Evolutionary conservation across 495 filamentous ascomycete genomes (phyloP).

Genomic region (Aspergillus olivimuriae): DNA sequence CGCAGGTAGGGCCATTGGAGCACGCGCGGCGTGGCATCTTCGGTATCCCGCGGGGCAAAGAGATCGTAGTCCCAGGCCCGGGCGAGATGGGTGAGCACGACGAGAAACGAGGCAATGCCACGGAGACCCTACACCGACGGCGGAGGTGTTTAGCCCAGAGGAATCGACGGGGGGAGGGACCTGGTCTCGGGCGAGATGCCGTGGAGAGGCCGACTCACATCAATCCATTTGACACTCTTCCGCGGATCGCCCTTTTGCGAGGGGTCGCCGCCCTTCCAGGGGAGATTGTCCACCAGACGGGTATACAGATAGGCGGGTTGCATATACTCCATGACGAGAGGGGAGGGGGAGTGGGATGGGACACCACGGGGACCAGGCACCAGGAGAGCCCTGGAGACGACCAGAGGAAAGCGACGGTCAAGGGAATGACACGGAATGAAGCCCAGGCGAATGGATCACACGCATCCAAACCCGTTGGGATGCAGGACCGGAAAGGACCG

Average conservation of each 20-base stretch:
- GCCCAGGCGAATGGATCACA: background rate
- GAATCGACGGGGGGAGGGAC: background rate
- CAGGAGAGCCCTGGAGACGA: background rate
- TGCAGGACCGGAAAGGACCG: background rate
- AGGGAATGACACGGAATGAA: background rate
- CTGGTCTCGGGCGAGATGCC: background rate
- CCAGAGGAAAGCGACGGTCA: slow-evolving; percentile 1
- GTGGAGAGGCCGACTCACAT: slow-evolving; percentile 39
- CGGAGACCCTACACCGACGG: slow-evolving; percentile 59
- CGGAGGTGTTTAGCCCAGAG: slow-evolving; percentile 1
- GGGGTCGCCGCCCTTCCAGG: slow-evolving; percentile 27
- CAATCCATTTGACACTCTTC: slow-evolving; percentile 65
- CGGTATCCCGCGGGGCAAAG: slow-evolving; percentile 46
- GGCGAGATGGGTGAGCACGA: slow-evolving; percentile 58
- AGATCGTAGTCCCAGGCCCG: slow-evolving; percentile 54
- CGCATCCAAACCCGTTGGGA: background rate
- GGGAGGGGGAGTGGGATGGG: background rate
- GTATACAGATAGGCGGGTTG: slow-evolving; percentile 24
- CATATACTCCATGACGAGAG: slow-evolving; percentile 18
- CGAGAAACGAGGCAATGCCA: slow-evolving; percentile 57
- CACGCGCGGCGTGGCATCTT: slow-evolving; percentile 40
- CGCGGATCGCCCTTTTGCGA: slow-evolving; percentile 30
- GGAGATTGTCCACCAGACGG: slow-evolving; percentile 25
- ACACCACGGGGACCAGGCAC: background rate
- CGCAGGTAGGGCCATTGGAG: slow-evolving; percentile 57